phyloP scores from a whole-genome alignment of 495 filamentous ascomycete species.

The Alectoria sarmentosa region DNA sequence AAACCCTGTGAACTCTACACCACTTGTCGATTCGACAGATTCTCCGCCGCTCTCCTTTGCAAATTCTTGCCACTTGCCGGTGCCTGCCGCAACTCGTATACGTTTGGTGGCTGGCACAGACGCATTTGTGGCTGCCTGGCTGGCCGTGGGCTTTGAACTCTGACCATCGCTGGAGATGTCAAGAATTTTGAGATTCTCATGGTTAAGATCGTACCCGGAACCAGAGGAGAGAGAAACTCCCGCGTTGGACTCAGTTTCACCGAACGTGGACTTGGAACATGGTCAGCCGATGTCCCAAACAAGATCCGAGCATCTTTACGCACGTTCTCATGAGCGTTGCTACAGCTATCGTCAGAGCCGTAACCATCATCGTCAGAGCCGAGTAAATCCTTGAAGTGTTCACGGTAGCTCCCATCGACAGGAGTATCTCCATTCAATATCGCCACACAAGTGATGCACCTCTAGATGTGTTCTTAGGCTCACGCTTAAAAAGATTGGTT shows the following conservation, averaged over 20 bases:
- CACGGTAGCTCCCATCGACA: conserved; percentile 4
- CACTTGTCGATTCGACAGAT: neutral
- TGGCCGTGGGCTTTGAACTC: neutral
- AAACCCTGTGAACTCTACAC: conserved; percentile 21
- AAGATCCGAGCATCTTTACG: neutral
- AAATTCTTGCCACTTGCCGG: conserved; percentile 8
- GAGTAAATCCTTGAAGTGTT: neutral
- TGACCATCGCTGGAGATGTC: neutral
- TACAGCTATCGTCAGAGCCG: neutral
- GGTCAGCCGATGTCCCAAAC: neutral
- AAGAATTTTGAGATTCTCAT: neutral
- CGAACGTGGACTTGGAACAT: neutral
- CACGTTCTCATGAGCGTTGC: conserved; percentile 7
- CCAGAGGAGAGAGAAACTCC: conserved; percentile 6
- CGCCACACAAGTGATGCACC: conserved; percentile 51
- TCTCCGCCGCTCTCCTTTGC: neutral
- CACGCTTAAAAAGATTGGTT: conserved; percentile 1
- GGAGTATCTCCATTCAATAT: conserved; percentile 6
- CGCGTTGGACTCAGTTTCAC: neutral
- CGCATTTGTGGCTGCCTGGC: neutral
- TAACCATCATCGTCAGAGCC: neutral
- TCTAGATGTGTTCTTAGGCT: conserved; percentile 32
- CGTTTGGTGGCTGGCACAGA: neutral
- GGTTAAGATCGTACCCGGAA: neutral
- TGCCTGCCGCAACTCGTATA: neutral